Evolutionary conservation across 306 rosid genomes (phyloP), one percentile per base, ranked within the genome.

Genomic region (Rosa lucieae): DNA sequence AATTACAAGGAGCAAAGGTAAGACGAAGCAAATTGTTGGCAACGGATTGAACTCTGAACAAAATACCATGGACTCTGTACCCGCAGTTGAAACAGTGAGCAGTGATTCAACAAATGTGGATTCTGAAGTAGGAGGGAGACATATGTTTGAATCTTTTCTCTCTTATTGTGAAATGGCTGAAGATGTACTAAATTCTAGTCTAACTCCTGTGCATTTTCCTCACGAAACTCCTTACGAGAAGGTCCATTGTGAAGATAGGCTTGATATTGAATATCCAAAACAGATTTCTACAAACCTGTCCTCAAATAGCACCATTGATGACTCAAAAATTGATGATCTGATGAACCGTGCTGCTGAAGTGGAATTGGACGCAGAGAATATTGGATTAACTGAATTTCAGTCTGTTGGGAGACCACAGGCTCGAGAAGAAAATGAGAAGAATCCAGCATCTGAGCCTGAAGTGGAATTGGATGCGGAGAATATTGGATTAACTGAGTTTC

Each of bases 381-480:
- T 51, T 77, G 39, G 56, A 49, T 67, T 32, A 6, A 72, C 37
- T 76, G 67, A 61, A 67, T 76, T 21, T 8, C 61, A 32, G 47
- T 68, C 78, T 66, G 55, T 79, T 61, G 74, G 63, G 32, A 78
- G 73, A 32, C 79, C 81, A 75, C 82, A 14, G 52, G 75, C 77
- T 72, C 69, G 80, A 17, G 59, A 72, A 73, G 53, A 49, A 49
- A 67, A 21, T 69, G 77, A 26, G 74, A 73, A 70, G 76, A 76
- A 70, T 55, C 71, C 70, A 6, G 65, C 70, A 61, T 75, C 70
- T 58, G 77, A 65, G 62, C 76, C 82, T 49, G 20, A 32, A 32
- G 37, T 32, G 37, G 37, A 32, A 68, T 32, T n/a, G 46, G 23
- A 32, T 48, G 2, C 7, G 32, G 47, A 15, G 21, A 80, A 73